phyloP scores from a whole-genome alignment of 768 basidiomycete species.

The Calocera cornea region DNA sequence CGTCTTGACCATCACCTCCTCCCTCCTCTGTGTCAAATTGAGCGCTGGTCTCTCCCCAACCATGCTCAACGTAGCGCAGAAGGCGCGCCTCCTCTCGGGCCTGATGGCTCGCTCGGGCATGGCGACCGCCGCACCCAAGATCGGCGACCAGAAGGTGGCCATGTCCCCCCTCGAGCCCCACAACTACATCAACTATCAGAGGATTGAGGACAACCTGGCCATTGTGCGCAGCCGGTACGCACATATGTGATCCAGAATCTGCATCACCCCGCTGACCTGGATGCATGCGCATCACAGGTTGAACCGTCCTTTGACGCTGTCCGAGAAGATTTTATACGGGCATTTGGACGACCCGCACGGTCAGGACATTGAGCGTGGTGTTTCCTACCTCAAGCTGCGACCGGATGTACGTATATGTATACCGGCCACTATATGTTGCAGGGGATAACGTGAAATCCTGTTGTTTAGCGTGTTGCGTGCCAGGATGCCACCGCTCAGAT shows the following conservation, averaged over 20 bases:
- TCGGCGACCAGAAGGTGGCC: slow-evolving; percentile 79
- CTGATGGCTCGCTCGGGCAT: slow-evolving; percentile 26
- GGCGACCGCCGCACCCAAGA: slow-evolving; percentile 68
- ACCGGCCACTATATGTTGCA: neutral
- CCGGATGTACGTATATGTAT: slow-evolving; percentile 63
- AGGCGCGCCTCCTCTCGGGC: neutral
- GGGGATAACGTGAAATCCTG: slow-evolving; percentile 5
- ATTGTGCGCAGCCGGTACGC: slow-evolving; percentile 68
- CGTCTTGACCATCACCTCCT: neutral
- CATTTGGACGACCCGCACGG: slow-evolving; percentile 89
- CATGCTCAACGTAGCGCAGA: slow-evolving; percentile 1
- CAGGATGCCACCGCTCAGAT: slow-evolving; percentile 57
- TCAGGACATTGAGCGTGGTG: slow-evolving; percentile 82
- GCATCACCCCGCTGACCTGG: slow-evolving; percentile 10
- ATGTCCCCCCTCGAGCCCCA: slow-evolving; percentile 77
- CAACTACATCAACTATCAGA: slow-evolving; percentile 85
- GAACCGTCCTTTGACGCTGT: slow-evolving; percentile 78
- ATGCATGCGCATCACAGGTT: slow-evolving; percentile 38
- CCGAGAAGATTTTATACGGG: slow-evolving; percentile 95
- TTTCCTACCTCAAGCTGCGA: slow-evolving; percentile 91
- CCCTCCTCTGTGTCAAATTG: neutral
- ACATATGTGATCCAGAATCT: neutral
- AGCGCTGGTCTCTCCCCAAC: slow-evolving; percentile 4
- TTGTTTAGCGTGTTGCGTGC: slow-evolving; percentile 31
- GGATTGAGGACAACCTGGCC: slow-evolving; percentile 93